These are phyloP conservation scores for Jaenimonas drosophilae DNA, from an alignment of 208 protist species.

Conservation along the genomic window DNA sequence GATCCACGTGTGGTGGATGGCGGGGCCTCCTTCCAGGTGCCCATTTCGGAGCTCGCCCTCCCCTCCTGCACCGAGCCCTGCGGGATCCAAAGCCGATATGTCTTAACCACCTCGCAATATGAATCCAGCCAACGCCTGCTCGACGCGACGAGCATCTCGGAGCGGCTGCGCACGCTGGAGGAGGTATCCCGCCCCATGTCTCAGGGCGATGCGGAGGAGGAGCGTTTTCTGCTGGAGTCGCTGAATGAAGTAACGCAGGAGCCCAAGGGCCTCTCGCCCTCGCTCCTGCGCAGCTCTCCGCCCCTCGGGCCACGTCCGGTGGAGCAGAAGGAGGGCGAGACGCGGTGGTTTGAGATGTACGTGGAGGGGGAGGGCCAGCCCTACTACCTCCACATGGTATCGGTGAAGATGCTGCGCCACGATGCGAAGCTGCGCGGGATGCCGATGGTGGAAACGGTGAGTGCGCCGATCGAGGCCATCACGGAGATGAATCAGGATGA, in stretches of 20 bases:
- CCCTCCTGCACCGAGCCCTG: constrained; percentile 38
- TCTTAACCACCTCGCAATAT: constrained; percentile 36
- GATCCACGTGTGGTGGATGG: constrained; percentile 17
- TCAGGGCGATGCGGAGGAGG: constrained; percentile 40
- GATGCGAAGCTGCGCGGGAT: constrained; percentile 42
- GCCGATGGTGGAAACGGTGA: constrained; percentile 33
- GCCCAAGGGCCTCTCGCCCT: constrained; percentile 16
- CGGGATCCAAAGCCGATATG: constrained; percentile 55
- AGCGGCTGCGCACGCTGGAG: constrained; percentile 32
- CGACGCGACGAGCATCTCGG: constrained; percentile 36
- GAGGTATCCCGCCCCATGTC: constrained; percentile 25
- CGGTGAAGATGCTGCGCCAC: constrained; percentile 66
- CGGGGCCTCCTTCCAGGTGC: not conserved
- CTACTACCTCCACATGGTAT: constrained; percentile 74
- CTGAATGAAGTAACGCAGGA: constrained; percentile 47
- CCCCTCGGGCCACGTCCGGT: constrained; percentile 13
- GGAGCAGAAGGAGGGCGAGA: not conserved
- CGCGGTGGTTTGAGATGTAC: constrained; percentile 50
- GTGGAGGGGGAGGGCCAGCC: constrained; percentile 61
- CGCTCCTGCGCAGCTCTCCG: constrained; percentile 25
- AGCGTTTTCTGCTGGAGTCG: constrained; percentile 34
- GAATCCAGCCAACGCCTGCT: constrained; percentile 33
- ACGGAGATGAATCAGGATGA: constrained; percentile 57
- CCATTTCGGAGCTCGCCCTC: constrained; percentile 16
- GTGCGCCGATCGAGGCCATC: constrained; percentile 47